Base-by-base conservation (phyloP, 2,329 filamentous ascomycete species). In the Ceratocystis cacaofunesta region DNA sequence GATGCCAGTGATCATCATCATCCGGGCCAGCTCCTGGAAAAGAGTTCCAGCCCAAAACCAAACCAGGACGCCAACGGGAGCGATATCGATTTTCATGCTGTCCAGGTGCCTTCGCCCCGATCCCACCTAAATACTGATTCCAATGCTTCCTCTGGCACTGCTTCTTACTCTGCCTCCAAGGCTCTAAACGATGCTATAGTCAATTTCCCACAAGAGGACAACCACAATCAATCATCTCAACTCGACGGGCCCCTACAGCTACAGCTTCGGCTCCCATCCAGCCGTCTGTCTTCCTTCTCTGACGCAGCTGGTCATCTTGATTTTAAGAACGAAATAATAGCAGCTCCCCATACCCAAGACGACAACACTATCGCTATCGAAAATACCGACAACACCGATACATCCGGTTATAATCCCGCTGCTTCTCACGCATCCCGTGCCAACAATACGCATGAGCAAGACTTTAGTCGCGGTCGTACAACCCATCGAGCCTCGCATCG, bases 1-100 rank as follows among this genome's bases (percentile, higher is more conserved):
- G 70, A 36, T 66, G 68, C 32, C 60, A 69, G 44, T 57, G 28
- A 68, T 64, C 62, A 50, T 46, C 62, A 50, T 46, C 64, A 30
- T 50, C 63, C 41, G 44, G 61, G 63, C 52, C 63, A 58, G 25
- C 30, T 36, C 17, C 28, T 25, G 52, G 65, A 19, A 48, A 65
- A 62, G 57, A 55, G 19, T 67, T 62, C 22, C 63, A 65, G 55
- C 65, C 62, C 36, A 36, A 65, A 32, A 61, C 64, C 36, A 36
- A 65, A 22, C 61, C 65, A 43, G 62, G 55, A 57, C 55, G 62
- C 25, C 63, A 64, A 25, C 48, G 48, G 46, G 5, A 63, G 5
- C 64, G 30, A 58, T 28, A 6, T 30, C 17, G 55, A 58, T 36
- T 58, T 58, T 32, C 28, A 32, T 58, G 17, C 55, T 58, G 55